phyloP scores from a whole-genome alignment of 2,329 filamentous ascomycete genomes.

The Neonectria faginata region DNA sequence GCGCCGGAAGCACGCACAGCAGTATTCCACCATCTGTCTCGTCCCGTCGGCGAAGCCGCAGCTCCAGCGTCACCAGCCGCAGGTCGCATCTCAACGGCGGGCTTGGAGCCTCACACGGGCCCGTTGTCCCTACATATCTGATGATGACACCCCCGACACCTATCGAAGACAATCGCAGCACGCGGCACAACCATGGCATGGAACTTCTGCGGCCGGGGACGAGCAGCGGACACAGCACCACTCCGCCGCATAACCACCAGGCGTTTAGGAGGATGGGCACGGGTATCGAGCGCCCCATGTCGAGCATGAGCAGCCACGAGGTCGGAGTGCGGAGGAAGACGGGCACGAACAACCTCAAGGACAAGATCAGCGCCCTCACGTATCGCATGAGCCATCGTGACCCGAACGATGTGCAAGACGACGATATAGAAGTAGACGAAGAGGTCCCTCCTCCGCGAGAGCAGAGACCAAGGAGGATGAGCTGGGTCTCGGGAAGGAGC shows the following conservation, averaged over 20 bases:
- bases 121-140: slow-evolving; percentile 54
- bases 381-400: slow-evolving; percentile 45
- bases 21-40: slow-evolving; percentile 55
- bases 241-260: slow-evolving; percentile 33
- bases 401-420: slow-evolving; percentile 34
- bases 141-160: slow-evolving; percentile 63
- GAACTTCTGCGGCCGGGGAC: slow-evolving; percentile 51
- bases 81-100: slow-evolving; percentile 56
- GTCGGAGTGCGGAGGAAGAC: slow-evolving; percentile 45
- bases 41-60: slow-evolving; percentile 61
- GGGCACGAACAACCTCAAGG: slow-evolving; percentile 49
- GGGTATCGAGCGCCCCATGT: slow-evolving; percentile 46
- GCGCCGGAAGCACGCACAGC: slow-evolving; percentile 60
- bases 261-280: slow-evolving; percentile 42
- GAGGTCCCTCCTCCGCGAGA: slow-evolving; percentile 33
- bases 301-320: slow-evolving; percentile 48
- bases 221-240: slow-evolving; percentile 46
- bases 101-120: slow-evolving; percentile 41
- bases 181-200: slow-evolving; percentile 42
- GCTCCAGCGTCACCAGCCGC: slow-evolving; percentile 64
- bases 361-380: slow-evolving; percentile 52
- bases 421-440: slow-evolving; percentile 38
- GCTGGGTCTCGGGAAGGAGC: slow-evolving; percentile 21
- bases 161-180: slow-evolving; percentile 43
- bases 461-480: slow-evolving; percentile 20